phyloP scores from a whole-genome alignment of 73 alveolate genomes.

The Halteria grandinella region DNA sequence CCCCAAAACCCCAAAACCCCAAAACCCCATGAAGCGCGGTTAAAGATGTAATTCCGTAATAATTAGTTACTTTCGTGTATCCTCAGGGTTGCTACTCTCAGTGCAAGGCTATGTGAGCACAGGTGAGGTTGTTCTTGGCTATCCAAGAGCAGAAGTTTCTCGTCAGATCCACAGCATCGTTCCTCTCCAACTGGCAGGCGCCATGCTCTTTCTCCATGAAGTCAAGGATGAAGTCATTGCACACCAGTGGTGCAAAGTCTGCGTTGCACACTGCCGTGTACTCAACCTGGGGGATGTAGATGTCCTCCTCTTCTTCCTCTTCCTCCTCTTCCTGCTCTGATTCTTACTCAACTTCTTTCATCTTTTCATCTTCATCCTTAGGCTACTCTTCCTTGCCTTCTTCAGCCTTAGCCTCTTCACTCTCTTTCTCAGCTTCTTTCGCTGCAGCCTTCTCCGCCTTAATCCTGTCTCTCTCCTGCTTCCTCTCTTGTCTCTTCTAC shows the following conservation, averaged over 20 bases:
- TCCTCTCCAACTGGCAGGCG: slow-evolving; percentile 58
- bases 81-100: no score
- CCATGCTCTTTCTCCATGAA: slow-evolving; percentile 53
- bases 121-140: slow-evolving; percentile 51
- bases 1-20: no score
- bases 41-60: no score
- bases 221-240: slow-evolving; percentile 64
- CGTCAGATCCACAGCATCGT: slow-evolving; percentile 69
- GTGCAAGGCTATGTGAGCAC: slow-evolving; percentile 57
- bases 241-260: slow-evolving; percentile 61
- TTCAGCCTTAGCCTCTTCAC: not conserved
- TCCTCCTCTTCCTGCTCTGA: not conserved
- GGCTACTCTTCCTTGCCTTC: slow-evolving; percentile 2
- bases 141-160: slow-evolving; percentile 73
- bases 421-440: not conserved
- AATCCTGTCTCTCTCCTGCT: not conserved
- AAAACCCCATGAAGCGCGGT: no score
- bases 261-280: slow-evolving; percentile 56
- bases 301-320: not conserved
- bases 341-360: not conserved
- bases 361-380: not conserved
- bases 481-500: not conserved
- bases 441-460: not conserved
- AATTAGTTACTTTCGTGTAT: no score
- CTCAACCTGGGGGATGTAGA: slow-evolving; percentile 47